These are phyloP conservation scores for Micractinium conductrix DNA, from an alignment of 139 green algal species.

Conservation along the genomic window DNA sequence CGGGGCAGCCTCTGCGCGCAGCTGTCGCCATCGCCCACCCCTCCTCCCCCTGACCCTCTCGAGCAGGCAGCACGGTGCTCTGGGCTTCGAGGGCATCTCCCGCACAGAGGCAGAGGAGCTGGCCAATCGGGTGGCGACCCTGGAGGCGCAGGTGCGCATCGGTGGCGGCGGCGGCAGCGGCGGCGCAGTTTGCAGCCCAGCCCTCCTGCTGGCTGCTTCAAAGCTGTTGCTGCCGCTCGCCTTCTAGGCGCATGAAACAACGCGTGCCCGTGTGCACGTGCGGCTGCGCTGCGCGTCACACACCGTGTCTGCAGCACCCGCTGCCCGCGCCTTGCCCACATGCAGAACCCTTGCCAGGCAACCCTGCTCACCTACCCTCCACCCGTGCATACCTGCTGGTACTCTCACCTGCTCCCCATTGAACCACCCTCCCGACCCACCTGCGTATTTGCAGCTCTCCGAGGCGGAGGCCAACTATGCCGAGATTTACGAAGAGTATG, in stretches of 20 bases:
- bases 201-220: no score
- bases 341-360: no score
- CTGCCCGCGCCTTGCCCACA: no score
- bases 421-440: no score
- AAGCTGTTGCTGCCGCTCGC: background rate
- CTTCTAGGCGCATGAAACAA: no score
- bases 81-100: constrained; percentile 34
- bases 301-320: no score
- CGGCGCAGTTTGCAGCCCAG: no score
- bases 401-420: no score
- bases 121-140: constrained; percentile 7
- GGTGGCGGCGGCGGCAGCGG: background rate
- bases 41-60: background rate
- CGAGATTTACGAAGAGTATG: constrained; percentile 36
- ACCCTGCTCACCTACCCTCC: no score
- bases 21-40: background rate
- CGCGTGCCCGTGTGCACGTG: no score
- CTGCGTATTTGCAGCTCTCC: constrained; percentile 39
- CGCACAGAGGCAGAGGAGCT: constrained; percentile 37
- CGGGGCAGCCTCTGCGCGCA: background rate
- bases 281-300: no score
- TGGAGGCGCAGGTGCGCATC: constrained; percentile 36
- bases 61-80: constrained; percentile 38
- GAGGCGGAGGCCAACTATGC: constrained; percentile 41
- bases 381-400: no score